phyloP scores from a whole-genome alignment of 2,329 filamentous ascomycete genomes.

The Pseudocercospora macadamiae region DNA sequence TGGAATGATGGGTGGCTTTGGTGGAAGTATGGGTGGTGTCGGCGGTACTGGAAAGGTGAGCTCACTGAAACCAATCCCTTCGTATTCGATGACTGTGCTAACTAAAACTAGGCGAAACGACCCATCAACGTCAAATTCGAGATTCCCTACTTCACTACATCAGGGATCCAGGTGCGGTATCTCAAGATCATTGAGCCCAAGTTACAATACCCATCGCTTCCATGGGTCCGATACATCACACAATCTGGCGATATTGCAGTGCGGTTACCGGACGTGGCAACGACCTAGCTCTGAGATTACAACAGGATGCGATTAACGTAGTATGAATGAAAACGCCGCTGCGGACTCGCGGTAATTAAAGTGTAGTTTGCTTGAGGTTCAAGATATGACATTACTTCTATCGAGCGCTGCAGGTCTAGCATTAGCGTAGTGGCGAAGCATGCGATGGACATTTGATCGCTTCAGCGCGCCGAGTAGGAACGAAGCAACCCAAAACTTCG shows the following conservation, averaged over 20 bases:
- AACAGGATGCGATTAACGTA: not conserved
- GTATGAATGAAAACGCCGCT: too few relatives aligned
- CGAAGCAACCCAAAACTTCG: too few relatives aligned
- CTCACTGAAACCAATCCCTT: not conserved
- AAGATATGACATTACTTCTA: too few relatives aligned
- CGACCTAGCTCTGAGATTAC: conserved; percentile 14
- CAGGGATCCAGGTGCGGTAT: conserved; percentile 96
- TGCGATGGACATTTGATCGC: too few relatives aligned
- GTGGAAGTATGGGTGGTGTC: conserved; percentile 93
- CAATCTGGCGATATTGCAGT: conserved; percentile 97
- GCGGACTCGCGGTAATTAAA: too few relatives aligned
- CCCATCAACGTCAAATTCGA: conserved; percentile 99
- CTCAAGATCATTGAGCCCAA: conserved; percentile 99
- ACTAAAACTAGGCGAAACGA: conserved; percentile 64
- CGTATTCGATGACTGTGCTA: not conserved
- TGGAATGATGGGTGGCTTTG: conserved; percentile 96
- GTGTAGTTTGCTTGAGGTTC: too few relatives aligned
- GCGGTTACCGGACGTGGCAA: conserved; percentile 77
- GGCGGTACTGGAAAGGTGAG: conserved; percentile 77
- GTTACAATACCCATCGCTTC: conserved; percentile 96
- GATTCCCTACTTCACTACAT: conserved; percentile 99
- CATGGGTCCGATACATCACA: conserved; percentile 98
- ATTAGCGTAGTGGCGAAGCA: too few relatives aligned
- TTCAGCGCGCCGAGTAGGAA: too few relatives aligned
- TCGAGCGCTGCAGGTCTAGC: too few relatives aligned